Base-by-base conservation (phyloP, 495 filamentous ascomycete species). In the Penicillium pancosmium region DNA sequence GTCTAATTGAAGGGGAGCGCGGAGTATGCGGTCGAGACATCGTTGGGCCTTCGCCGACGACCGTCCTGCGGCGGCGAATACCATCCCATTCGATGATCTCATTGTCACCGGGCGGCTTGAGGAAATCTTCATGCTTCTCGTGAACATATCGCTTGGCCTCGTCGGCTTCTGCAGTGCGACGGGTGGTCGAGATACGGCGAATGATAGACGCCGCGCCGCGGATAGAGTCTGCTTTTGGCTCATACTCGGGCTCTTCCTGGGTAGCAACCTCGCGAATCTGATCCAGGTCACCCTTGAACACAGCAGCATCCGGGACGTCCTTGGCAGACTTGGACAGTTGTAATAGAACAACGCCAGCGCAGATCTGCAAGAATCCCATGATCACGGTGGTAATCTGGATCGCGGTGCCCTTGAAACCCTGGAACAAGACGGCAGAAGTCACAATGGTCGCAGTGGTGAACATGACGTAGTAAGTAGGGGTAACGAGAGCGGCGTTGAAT, bases 241-340 rank as follows among this genome's bases (percentile, higher is more conserved):
- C 94, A 9, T 85, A 91, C 69, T 98, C 94, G 49, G 93, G 91
- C 65, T 98, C 92, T 67, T 93, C 90, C 67, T 97, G 92, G 50
- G 96, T 90, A 47, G 91, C 92, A 51, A 98, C 92, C 34, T 92
- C 95, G 4, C 92, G 91, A 38, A 98, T 87, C 76, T 98, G 94
- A 66, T 98, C 90, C 50, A 98, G 80, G 65, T 97, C 93, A 50
- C 93, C 95, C 47, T 88, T 86, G 77, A 98, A 96, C 27, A 98
- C 88, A 43, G 92, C 92, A 0, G 93, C 80, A 67, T 98, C 94
- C 12, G 94, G 94, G 0, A 98, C 93, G 60, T 98, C 92, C 68
- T 98, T 98, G 61, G 94, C 89, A 5, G 93, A 97, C 68, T 98
- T 98, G 51, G 94, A 97, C n/a, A 98, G 82, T 66, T 98, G 94